A percentile compares a stretch with the other conserved stretches of the same genome.
phyloP scores from a whole-genome alignment of 2,329 filamentous ascomycete genomes.

The Verticillium alfalfae region DNA sequence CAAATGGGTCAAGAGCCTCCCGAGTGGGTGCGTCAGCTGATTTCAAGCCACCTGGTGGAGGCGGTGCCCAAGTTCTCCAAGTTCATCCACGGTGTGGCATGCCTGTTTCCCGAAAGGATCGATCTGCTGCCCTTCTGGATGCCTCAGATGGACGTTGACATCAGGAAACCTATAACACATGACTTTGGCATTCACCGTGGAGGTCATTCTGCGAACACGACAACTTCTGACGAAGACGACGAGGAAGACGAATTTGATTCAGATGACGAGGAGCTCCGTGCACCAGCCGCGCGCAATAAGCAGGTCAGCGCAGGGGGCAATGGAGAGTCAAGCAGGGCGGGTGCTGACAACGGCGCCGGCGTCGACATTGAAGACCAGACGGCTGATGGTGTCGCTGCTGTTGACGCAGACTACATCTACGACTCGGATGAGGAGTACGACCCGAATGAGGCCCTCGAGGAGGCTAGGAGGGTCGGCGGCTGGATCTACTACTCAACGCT shows the following conservation, averaged over 20 bases:
- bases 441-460: constrained; percentile 68
- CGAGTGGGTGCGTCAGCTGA: constrained; percentile 92
- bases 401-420: constrained; percentile 70
- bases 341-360: constrained; percentile 19
- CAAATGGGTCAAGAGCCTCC: constrained; percentile 92
- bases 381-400: constrained; percentile 49
- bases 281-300: background rate
- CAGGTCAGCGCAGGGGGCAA: background rate
- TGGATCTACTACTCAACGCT: constrained; percentile 67
- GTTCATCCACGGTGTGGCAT: constrained; percentile 93
- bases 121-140: constrained; percentile 93
- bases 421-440: constrained; percentile 85
- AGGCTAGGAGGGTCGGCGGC: constrained; percentile 70
- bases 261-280: constrained; percentile 27
- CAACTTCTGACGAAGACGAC: constrained; percentile 72
- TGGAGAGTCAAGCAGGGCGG: constrained; percentile 1
- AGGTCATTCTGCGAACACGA: constrained; percentile 67
- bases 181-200: constrained; percentile 86
- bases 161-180: constrained; percentile 84
- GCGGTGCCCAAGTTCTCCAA: constrained; percentile 99
- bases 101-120: constrained; percentile 80
- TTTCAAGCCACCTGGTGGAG: constrained; percentile 89
- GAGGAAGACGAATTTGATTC: constrained; percentile 59
- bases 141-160: constrained; percentile 97
- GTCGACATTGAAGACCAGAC: constrained; percentile 80